Evolutionary conservation across 2,329 filamentous ascomycete genomes (phyloP).

Genomic region (Colletotrichum magnum): DNA sequence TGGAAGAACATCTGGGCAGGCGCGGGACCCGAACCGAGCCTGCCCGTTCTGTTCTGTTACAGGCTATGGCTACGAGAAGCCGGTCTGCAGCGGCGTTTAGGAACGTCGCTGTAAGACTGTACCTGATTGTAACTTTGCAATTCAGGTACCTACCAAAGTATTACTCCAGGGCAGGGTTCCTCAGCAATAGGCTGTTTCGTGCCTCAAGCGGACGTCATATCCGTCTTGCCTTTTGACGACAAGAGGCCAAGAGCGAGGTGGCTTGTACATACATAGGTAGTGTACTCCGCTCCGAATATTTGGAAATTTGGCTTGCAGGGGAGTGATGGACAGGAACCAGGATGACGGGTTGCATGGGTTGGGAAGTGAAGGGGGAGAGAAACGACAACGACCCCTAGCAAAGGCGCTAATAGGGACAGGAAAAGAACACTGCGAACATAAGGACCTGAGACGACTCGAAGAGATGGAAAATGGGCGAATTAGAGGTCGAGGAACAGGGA

Average conservation of each 20-base stretch:
- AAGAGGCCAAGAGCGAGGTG: slow-evolving; percentile 24
- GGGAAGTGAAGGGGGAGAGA: slow-evolving; percentile 4
- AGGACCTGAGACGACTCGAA: background rate
- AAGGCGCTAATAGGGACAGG: slow-evolving; percentile 29
- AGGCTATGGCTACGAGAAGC: background rate
- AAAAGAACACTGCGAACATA: slow-evolving; percentile 15
- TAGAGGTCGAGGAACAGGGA: slow-evolving; percentile 10
- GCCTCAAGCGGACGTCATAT: slow-evolving; percentile 8
- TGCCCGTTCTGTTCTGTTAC: too few species aligned
- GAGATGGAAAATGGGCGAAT: slow-evolving; percentile 22
- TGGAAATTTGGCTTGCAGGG: slow-evolving; percentile 8
- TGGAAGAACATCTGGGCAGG: slow-evolving; percentile 12
- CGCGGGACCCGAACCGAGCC: background rate
- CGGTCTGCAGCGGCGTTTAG: background rate
- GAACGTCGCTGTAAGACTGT: too few species aligned
- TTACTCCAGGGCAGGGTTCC: background rate
- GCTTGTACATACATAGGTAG: slow-evolving; percentile 10
- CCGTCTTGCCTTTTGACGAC: slow-evolving; percentile 24
- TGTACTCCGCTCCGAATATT: slow-evolving; percentile 8
- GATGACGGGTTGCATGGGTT: slow-evolving; percentile 32
- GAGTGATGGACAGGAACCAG: slow-evolving; percentile 26
- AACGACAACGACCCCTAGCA: background rate
- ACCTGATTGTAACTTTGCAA: too few species aligned
- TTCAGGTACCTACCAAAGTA: background rate
- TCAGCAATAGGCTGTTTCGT: slow-evolving; percentile 22